Conservation (phyloP, 495 filamentous ascomycete species). For the Lepraria neglecta region DNA sequence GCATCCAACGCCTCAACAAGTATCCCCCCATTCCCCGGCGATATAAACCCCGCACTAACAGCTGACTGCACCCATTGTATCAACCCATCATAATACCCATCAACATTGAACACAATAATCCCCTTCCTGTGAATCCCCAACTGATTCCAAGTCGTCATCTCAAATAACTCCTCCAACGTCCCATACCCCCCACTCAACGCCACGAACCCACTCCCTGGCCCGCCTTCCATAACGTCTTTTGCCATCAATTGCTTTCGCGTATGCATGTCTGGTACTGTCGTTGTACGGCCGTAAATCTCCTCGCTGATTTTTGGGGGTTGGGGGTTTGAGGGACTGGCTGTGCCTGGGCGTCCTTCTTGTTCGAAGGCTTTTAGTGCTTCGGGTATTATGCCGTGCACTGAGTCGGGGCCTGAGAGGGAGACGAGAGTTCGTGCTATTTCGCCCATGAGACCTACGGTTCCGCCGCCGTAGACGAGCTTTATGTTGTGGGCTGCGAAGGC, state of each 20-base stretch:
- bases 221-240: conserved; percentile 70
- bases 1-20: conserved; percentile 66
- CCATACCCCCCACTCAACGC: conserved; percentile 87
- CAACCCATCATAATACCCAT: conserved; percentile 87
- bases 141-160: conserved; percentile 97
- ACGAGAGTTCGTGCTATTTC: conserved; percentile 85
- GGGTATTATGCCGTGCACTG: conserved; percentile 92
- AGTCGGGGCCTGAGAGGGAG: conserved; percentile 66
- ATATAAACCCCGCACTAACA: conserved; percentile 71
- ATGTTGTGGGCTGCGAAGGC: conserved; percentile 69
- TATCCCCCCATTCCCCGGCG: conserved; percentile 59
- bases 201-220: conserved; percentile 80
- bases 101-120: conserved; percentile 75
- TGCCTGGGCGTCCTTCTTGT: conserved; percentile 36
- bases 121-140: conserved; percentile 83
- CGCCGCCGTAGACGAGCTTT: conserved; percentile 85
- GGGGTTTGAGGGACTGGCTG: conserved; percentile 35
- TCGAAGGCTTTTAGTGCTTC: conserved; percentile 76
- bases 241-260: conserved; percentile 92
- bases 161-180: conserved; percentile 93
- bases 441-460: conserved; percentile 92
- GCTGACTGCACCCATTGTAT: conserved; percentile 74
- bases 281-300: conserved; percentile 69
- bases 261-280: conserved; percentile 91
- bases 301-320: conserved; percentile 51